Percentiles rank a stretch among this genome's conserved stretches.
These are phyloP conservation scores for Arthrobotrys pseudoclavata DNA, from an alignment of 2,329 filamentous ascomycete species.

Conservation along the genomic window DNA sequence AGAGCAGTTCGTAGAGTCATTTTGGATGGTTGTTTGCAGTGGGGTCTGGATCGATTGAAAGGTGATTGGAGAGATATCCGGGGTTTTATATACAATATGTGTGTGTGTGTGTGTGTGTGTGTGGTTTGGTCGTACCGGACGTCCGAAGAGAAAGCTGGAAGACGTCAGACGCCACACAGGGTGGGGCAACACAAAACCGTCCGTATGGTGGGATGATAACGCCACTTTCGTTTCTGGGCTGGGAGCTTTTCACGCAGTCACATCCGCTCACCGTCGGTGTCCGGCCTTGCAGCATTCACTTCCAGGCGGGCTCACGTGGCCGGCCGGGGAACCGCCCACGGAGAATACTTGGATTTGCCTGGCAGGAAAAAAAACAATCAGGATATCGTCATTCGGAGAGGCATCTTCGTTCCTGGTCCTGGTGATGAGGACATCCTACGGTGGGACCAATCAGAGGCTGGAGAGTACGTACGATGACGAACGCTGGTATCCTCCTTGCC, in stretches of 20 bases:
- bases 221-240: constrained; percentile 23
- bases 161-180: constrained; percentile 47
- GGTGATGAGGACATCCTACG: neutral
- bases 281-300: constrained; percentile 31
- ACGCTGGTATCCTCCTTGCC: neutral
- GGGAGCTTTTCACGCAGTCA: neutral
- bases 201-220: constrained; percentile 41
- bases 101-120: constrained; percentile 1
- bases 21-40: constrained; percentile 54
- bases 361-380: neutral
- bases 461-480: neutral
- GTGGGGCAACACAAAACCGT: constrained; percentile 31
- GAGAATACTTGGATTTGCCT: too few species aligned
- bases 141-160: constrained; percentile 23
- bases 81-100: constrained; percentile 22
- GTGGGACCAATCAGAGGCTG: constrained; percentile 29
- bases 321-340: neutral
- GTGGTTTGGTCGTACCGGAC: constrained; percentile 14
- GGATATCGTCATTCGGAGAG: constrained; percentile 34
- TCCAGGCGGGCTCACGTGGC: constrained; percentile 29
- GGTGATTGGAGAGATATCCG: constrained; percentile 59
- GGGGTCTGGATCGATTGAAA: constrained; percentile 53
- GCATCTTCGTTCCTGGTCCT: neutral
- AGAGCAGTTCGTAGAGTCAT: constrained; percentile 58
- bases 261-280: constrained; percentile 20